Conservation (phyloP, 345 rosid species). For the Pistacia atlantica region DNA sequence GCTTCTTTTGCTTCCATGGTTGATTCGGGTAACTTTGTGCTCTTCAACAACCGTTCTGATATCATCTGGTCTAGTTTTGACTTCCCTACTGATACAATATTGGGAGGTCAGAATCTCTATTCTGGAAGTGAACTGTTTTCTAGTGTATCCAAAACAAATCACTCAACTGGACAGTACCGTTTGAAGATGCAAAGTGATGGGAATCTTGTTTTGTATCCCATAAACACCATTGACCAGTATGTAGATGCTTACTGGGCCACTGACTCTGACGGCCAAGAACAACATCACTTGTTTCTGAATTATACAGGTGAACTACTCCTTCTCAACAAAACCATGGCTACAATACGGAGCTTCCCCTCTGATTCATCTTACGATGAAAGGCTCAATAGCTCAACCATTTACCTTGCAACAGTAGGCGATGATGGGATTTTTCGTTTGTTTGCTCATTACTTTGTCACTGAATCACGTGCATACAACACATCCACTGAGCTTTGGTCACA, state of each 20-base stretch:
- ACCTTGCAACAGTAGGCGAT: not conserved
- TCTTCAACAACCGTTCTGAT: slow-evolving; percentile 10
- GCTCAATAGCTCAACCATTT: not conserved
- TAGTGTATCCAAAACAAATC: slow-evolving; percentile 4
- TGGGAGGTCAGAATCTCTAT: slow-evolving; percentile 26
- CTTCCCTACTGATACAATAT: slow-evolving; percentile 27
- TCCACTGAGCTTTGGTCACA: not conserved
- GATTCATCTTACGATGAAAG: too few relatives aligned
- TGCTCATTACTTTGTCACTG: not conserved
- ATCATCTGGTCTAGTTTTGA: slow-evolving; percentile 34
- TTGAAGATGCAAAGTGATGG: slow-evolving; percentile 28
- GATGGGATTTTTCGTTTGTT: slow-evolving; percentile 1
- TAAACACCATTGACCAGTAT: not conserved
- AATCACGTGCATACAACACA: not conserved
- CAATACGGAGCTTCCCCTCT: fast-evolving
- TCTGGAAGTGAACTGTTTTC: slow-evolving; percentile 18
- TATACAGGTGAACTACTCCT: not conserved
- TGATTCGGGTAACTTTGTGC: slow-evolving; percentile 38
- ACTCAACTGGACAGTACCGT: slow-evolving; percentile 21
- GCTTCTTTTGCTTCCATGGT: slow-evolving; percentile 34
- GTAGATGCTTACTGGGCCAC: slow-evolving; percentile 8
- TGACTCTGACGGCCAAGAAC: fast-evolving
- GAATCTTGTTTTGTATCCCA: slow-evolving; percentile 34
- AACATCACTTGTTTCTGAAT: not conserved
- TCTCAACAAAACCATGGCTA: not conserved